These are phyloP conservation scores for Powellomyces hirtus DNA, from an alignment of 192 early-diverging fungal species.

Conservation along the genomic window DNA sequence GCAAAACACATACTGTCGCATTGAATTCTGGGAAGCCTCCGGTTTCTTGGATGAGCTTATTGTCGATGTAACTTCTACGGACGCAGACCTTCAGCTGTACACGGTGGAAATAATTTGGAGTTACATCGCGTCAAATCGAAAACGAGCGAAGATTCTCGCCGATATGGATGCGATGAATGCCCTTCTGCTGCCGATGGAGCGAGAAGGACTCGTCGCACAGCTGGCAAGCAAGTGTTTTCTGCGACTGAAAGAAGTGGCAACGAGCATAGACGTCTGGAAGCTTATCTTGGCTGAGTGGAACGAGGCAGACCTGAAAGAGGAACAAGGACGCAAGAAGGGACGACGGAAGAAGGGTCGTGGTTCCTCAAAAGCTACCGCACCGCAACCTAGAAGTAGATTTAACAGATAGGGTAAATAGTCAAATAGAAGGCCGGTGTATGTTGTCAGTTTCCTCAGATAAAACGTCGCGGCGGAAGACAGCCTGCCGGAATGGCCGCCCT, in stretches of 20 bases:
- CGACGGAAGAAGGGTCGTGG: too few relatives aligned
- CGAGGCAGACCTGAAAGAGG: too few relatives aligned
- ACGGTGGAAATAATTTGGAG: constrained; percentile 15
- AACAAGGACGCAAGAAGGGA: too few relatives aligned
- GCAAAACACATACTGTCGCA: constrained; percentile 20
- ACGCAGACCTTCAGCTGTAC: constrained; percentile 12
- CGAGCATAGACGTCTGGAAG: constrained; percentile 12
- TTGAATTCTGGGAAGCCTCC: constrained; percentile 2
- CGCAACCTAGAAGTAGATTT: too few relatives aligned
- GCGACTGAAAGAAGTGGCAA: background rate
- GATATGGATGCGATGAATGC: constrained; percentile 20
- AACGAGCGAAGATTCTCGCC: background rate
- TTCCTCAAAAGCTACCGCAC: too few relatives aligned
- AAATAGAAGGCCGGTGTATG: too few relatives aligned
- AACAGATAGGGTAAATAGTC: too few relatives aligned
- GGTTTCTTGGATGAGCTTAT: constrained; percentile 17
- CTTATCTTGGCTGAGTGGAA: constrained; percentile 21
- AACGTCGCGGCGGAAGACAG: too few relatives aligned
- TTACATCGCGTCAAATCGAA: background rate
- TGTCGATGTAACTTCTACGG: constrained; percentile 6
- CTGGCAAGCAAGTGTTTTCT: constrained; percentile 13
- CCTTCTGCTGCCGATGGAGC: constrained; percentile 20
- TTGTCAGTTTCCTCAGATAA: too few relatives aligned
- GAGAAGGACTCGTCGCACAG: background rate
- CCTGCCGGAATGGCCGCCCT: too few relatives aligned